phyloP scores from a whole-genome alignment of 2,329 filamentous ascomycete genomes.

The Nectriaceae sp. region DNA sequence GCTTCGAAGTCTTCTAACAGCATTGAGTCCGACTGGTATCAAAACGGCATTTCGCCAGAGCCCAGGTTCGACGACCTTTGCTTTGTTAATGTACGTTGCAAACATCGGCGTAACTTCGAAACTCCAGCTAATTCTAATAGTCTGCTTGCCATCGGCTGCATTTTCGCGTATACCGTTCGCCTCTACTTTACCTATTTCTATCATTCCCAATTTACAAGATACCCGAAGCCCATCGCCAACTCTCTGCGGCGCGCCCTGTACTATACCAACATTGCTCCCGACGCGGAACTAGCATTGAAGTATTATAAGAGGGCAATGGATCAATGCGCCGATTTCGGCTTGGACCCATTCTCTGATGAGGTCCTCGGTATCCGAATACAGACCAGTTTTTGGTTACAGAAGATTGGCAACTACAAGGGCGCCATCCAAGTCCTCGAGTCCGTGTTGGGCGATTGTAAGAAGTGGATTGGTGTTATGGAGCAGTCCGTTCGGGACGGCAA shows the following conservation, averaged over 20 bases:
- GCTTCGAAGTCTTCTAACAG: constrained; percentile 36
- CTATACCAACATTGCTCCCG: constrained; percentile 76
- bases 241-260: constrained; percentile 83
- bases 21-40: constrained; percentile 38
- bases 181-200: constrained; percentile 59
- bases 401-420: constrained; percentile 67
- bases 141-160: constrained; percentile 29
- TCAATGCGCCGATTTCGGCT: constrained; percentile 68
- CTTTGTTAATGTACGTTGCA: constrained; percentile 32
- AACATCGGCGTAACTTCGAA: neutral
- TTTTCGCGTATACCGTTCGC: constrained; percentile 34
- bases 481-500: constrained; percentile 49
- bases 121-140: constrained; percentile 19
- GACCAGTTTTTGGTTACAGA: constrained; percentile 77
- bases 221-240: constrained; percentile 71
- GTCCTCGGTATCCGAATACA: constrained; percentile 87
- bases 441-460: constrained; percentile 68
- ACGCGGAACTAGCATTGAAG: constrained; percentile 76
- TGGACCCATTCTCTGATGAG: constrained; percentile 91
- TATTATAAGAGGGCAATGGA: constrained; percentile 81
- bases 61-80: constrained; percentile 32
- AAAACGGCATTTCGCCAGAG: constrained; percentile 36
- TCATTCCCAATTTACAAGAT: constrained; percentile 55
- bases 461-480: constrained; percentile 60
- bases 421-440: constrained; percentile 78